These are phyloP conservation scores for Ceriops decandra DNA, from an alignment of 345 rosid species.

Conservation along the genomic window DNA sequence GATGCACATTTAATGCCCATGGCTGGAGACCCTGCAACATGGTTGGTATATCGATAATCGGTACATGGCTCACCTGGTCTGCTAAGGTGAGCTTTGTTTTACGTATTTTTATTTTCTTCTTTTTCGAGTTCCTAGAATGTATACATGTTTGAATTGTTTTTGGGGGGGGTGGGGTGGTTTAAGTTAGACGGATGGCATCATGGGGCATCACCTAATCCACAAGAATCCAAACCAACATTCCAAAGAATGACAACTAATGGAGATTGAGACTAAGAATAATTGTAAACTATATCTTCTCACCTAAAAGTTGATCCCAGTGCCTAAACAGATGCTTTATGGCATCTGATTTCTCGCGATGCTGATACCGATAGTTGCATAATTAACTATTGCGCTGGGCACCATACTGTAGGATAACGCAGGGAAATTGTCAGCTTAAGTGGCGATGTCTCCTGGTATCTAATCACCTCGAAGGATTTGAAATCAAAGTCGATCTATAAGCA, in stretches of 20 bases:
- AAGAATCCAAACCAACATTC: conserved; percentile 50
- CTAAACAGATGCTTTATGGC: no score
- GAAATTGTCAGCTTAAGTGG: no score
- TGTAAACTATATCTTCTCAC: conserved; percentile 27
- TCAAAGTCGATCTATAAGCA: no score
- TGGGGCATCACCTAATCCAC: conserved; percentile 39
- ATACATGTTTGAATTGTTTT: background rate
- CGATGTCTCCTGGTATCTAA: no score
- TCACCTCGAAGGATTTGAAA: no score
- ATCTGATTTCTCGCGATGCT: no score
- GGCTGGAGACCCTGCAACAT: conserved; percentile 8
- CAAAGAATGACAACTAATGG: conserved; percentile 51
- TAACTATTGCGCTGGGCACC: no score
- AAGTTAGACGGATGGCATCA: conserved; percentile 14
- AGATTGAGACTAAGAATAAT: conserved; percentile 18
- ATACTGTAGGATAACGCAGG: no score
- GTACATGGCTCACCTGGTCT: conserved; percentile 17
- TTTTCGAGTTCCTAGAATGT: background rate
- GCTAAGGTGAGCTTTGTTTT: conserved; percentile 18
- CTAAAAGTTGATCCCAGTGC: conserved; percentile 23
- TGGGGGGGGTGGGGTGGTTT: background rate
- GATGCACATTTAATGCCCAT: no score
- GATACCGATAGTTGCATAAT: no score
- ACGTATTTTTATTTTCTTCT: conserved; percentile 13
- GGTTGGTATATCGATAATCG: background rate